Evolutionary conservation across 2,329 filamentous ascomycete genomes (phyloP).

Genomic region (Fusarium miscanthi): DNA sequence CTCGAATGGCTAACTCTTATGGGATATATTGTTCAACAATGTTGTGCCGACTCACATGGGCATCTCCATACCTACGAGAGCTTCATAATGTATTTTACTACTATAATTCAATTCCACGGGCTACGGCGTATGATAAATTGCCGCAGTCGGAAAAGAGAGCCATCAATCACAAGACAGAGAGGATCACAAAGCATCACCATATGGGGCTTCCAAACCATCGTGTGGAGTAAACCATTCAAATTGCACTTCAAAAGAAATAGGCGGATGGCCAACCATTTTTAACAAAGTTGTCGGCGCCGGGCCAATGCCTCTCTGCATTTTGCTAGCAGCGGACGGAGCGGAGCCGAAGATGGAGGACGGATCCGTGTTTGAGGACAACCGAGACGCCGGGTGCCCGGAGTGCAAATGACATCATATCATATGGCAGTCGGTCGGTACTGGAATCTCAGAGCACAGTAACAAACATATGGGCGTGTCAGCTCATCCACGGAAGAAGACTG

Average conservation of each 20-base stretch:
- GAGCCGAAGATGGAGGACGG: conserved; percentile 7
- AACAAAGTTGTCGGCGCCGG: neutral
- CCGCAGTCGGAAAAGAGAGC: neutral
- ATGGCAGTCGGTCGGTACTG: neutral
- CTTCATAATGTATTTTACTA: neutral
- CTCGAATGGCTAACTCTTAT: conserved; percentile 14
- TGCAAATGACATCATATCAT: neutral
- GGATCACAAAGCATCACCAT: neutral
- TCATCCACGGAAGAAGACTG: neutral
- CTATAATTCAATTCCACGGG: neutral
- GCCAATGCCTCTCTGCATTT: neutral
- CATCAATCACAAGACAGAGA: neutral
- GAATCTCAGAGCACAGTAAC: neutral
- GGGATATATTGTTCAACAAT: neutral
- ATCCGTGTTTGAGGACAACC: neutral
- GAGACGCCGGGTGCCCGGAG: neutral
- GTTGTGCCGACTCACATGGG: neutral
- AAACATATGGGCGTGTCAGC: too few species aligned
- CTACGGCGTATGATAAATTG: too few species aligned
- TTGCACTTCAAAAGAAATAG: too few species aligned
- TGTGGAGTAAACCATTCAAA: neutral
- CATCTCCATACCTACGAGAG: neutral
- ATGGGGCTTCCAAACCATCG: too few species aligned
- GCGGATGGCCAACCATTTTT: neutral
- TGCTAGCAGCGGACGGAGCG: neutral